phyloP scores from a whole-genome alignment of 345 rosid species.

The Crucihimalaya himalaica region DNA sequence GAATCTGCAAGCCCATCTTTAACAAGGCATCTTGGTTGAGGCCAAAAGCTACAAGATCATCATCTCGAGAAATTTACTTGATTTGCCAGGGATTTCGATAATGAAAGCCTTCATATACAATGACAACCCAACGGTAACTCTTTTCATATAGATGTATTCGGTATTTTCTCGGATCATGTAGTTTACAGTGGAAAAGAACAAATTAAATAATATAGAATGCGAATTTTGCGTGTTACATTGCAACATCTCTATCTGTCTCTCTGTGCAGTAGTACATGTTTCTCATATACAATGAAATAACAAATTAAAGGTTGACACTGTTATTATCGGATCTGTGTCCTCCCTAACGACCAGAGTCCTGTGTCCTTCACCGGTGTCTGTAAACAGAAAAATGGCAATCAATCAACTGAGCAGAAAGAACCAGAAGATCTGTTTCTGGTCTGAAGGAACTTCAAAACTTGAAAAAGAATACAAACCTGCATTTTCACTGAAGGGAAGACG shows the following conservation, averaged over 20 bases:
- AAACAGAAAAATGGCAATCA: constrained; percentile 8
- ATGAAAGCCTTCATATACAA: constrained; percentile 20
- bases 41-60: constrained; percentile 92
- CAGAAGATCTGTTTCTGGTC: not conserved
- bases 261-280: constrained; percentile 24
- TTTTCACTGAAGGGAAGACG: constrained; percentile 79
- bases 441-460: not conserved
- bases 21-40: constrained; percentile 86
- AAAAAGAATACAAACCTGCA: constrained; percentile 53
- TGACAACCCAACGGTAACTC: constrained; percentile 4
- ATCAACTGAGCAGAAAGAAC: constrained; percentile 2
- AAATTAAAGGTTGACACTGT: not conserved
- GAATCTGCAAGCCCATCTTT: constrained; percentile 77
- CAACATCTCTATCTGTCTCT: constrained; percentile 2
- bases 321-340: constrained; percentile 77
- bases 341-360: constrained; percentile 95
- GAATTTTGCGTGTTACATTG: constrained; percentile 34
- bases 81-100: constrained; percentile 68
- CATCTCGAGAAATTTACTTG: constrained; percentile 92
- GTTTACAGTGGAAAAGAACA: constrained; percentile 13
- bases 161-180: not conserved
- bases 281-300: constrained; percentile 1
- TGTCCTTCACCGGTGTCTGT: constrained; percentile 88
- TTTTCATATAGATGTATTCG: not conserved
- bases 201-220: not conserved